Percentiles rank a stretch among this genome's conserved stretches.
phyloP scores from a whole-genome alignment of 192 early-diverging fungal genomes.

The Gamsiella multidivaricata region DNA sequence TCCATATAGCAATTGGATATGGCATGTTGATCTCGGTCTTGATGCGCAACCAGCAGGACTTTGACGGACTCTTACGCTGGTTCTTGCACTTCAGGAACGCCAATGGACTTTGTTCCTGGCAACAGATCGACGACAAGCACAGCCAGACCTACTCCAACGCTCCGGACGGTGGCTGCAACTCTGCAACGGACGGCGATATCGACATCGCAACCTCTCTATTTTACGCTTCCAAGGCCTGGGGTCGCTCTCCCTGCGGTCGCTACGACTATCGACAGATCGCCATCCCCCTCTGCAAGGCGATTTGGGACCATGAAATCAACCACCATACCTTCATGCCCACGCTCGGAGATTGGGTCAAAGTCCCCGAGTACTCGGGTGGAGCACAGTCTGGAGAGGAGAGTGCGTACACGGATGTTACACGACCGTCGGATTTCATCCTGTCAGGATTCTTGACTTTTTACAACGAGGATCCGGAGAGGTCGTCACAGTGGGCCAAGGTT shows the following conservation, averaged over 20 bases:
- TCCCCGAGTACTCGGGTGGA: slow-evolving; percentile 29
- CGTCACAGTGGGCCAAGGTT: slow-evolving; percentile 57
- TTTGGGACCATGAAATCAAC: slow-evolving; percentile 64
- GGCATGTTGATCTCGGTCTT: slow-evolving; percentile 65
- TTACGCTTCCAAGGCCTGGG: slow-evolving; percentile 59
- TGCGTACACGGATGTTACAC: slow-evolving; percentile 54
- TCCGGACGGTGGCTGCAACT: slow-evolving; percentile 62
- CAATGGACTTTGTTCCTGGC: slow-evolving; percentile 62
- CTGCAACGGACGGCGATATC: slow-evolving; percentile 67
- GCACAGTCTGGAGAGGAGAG: slow-evolving; percentile 55
- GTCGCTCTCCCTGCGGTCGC: slow-evolving; percentile 39
- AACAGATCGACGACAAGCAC: slow-evolving; percentile 58
- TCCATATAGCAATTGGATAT: slow-evolving; percentile 63
- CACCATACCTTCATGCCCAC: slow-evolving; percentile 61
- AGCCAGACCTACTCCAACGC: slow-evolving; percentile 47
- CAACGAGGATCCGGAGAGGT: slow-evolving; percentile 59
- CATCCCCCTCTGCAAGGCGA: slow-evolving; percentile 52
- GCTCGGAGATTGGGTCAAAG: slow-evolving; percentile 64
- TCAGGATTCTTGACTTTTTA: slow-evolving; percentile 62
- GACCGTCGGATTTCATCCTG: slow-evolving; percentile 66
- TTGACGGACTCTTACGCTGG: slow-evolving; percentile 64
- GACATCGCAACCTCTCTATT: slow-evolving; percentile 66
- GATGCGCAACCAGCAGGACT: slow-evolving; percentile 64
- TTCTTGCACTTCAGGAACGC: slow-evolving; percentile 59
- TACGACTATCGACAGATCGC: slow-evolving; percentile 60